Evolutionary conservation across 495 filamentous ascomycete genomes (phyloP), one percentile per base, ranked within the genome.

Genomic region (Pseudevernia furfuracea): DNA sequence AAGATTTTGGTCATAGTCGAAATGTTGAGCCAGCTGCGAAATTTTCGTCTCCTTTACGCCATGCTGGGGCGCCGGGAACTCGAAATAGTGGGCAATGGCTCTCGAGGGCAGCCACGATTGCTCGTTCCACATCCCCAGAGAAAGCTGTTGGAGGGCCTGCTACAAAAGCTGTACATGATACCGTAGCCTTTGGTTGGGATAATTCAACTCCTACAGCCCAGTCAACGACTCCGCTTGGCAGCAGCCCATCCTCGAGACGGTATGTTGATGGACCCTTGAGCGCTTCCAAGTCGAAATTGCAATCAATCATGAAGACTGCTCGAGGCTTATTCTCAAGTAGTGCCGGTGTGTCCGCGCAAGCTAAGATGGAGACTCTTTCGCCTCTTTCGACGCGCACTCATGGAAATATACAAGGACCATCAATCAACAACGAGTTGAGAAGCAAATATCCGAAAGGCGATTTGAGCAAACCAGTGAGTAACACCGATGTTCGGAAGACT

Each of bases 201-300:
- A 21, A 7, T 21, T 55, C 52, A 55, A 55, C 52, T 2, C 52
- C 60, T 30, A 7, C 34, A 41, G 17, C 39, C 30, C 70, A 74
- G 38, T 80, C 85, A 34, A 85, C 85, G 10, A 90, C 88, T 14
- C 87, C 90, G 7, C 78, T 80, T 30, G 89, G 87, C 53, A 90
- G 90, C 17, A 90, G 90, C 17, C 90, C 90, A 25, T 63, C 66
- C 21, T 78, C 81, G 11, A 83, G 83, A 62, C 82, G 81, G 63
- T 82, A 87, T 68, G 77, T 80, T 59, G 90, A 92, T 64, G 92
- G 87, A 55, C 89, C 91, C 9, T 73, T 96, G 36, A 96, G 90
- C 71, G 89, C 91, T 57, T 91, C 92, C 23, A 96, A 95, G 76
- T 88, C 85, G 67, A 91, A 89, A 72, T 76, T 96, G 41, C 91